Conservation (phyloP, 352 stramenopile genomes). For the Ophiocytium majus region DNA sequence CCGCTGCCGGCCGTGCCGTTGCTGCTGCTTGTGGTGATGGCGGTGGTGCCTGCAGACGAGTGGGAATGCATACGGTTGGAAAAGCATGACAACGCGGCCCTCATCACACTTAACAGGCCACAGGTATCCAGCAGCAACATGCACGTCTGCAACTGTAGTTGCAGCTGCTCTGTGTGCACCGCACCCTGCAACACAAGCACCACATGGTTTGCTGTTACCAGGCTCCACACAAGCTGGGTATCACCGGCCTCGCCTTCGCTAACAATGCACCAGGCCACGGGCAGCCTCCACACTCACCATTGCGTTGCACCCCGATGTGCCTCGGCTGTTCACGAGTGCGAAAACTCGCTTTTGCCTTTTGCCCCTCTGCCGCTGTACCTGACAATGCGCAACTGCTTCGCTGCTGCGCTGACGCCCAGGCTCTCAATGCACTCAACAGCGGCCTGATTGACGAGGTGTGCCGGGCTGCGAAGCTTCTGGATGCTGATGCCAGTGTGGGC, state of each 20-base stretch:
- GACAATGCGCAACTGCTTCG: too few relatives aligned
- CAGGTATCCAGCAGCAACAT: too few relatives aligned
- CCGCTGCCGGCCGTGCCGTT: too few relatives aligned
- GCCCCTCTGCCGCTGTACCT: slow-evolving; percentile 91
- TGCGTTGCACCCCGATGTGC: neutral
- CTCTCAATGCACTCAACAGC: slow-evolving; percentile 93
- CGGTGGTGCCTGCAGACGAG: too few relatives aligned
- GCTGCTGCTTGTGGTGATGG: too few relatives aligned
- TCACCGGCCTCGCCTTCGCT: neutral
- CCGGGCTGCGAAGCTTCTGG: slow-evolving; percentile 81
- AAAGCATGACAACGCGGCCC: slow-evolving; percentile 69
- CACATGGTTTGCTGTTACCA: neutral
- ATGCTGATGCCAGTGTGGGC: slow-evolving; percentile 83
- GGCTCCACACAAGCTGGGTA: neutral
- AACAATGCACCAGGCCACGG: too few relatives aligned
- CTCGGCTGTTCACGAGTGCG: neutral
- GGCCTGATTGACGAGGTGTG: slow-evolving; percentile 91
- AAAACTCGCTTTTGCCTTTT: slow-evolving; percentile 51
- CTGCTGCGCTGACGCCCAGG: too few relatives aligned
- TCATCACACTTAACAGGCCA: neutral
- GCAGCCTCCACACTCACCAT: too few relatives aligned
- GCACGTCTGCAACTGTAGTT: neutral
- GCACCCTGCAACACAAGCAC: neutral
- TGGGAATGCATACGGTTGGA: slow-evolving; percentile 81
- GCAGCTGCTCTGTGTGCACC: neutral